phyloP scores from a whole-genome alignment of 805 yeast genomes.

The Candida patagonica region DNA sequence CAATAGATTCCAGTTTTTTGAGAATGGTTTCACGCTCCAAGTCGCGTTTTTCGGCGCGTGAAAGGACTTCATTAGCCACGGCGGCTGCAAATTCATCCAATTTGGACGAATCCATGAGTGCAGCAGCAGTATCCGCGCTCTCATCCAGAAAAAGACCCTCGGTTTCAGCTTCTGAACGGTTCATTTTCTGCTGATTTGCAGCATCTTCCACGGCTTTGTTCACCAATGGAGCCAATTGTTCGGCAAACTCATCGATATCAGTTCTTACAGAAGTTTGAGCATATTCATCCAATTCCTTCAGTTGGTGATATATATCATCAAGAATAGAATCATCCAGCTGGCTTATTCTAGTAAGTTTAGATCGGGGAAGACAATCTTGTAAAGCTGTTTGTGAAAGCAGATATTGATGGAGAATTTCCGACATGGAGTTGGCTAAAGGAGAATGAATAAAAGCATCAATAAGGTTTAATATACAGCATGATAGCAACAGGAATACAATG shows the following conservation, averaged over 20 bases:
- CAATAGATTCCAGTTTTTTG: background rate
- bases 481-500: too few relatives aligned
- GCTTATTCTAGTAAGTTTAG: constrained; percentile 3
- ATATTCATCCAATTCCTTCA: constrained; percentile 3
- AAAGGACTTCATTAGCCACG: constrained; percentile 4
- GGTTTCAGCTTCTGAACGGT: background rate
- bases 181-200: background rate
- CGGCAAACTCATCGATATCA: constrained; percentile 5
- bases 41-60: constrained; percentile 2
- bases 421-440: background rate
- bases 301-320: constrained; percentile 3
- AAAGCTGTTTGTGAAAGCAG: constrained; percentile 11
- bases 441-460: background rate
- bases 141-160: background rate
- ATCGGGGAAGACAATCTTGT: constrained; percentile 2
- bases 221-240: background rate
- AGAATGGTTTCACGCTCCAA: background rate
- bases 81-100: background rate
- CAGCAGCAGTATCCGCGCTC: background rate
- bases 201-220: background rate
- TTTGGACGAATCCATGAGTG: constrained; percentile 1
- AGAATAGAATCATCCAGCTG: constrained; percentile 3
- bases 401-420: constrained; percentile 7
- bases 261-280: background rate
- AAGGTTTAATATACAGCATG: background rate